A percentile compares a stretch with the other conserved stretches of the same genome.
Evolutionary conservation across 2,329 filamentous ascomycete genomes (phyloP).

Genomic region (Botryosphaeria agaves): DNA sequence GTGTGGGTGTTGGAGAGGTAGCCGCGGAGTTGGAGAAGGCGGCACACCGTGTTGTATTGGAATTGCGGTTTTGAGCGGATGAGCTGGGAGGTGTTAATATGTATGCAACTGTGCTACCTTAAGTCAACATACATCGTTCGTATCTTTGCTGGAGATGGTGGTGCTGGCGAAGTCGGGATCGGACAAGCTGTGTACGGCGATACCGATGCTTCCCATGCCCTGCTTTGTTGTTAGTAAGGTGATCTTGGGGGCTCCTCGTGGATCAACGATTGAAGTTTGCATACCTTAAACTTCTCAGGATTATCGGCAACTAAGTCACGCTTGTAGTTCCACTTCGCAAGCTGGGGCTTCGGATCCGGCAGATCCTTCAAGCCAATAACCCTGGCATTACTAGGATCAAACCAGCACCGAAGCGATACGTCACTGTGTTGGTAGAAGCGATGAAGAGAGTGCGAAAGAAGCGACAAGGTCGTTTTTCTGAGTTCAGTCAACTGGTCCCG

Average conservation of each 20-base stretch:
- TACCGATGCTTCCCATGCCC: conserved; percentile 4
- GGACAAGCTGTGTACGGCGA: conserved; percentile 40
- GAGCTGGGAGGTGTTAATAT: neutral
- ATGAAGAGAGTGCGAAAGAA: conserved; percentile 65
- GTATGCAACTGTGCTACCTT: neutral
- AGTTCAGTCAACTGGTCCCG: conserved; percentile 56
- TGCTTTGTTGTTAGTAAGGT: conserved; percentile 12
- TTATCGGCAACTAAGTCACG: conserved; percentile 40
- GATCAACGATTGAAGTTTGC: conserved; percentile 7
- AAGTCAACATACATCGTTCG: conserved; percentile 15
- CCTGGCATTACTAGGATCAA: conserved; percentile 49
- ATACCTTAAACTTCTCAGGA: too few relatives aligned
- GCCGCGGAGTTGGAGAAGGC: conserved; percentile 74
- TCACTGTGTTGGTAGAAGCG: conserved; percentile 69
- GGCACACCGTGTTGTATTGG: conserved; percentile 61
- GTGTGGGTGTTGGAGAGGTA: conserved; percentile 68
- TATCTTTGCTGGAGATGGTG: conserved; percentile 43
- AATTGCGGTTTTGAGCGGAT: conserved; percentile 32
- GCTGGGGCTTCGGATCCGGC: conserved; percentile 33
- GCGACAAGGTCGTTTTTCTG: conserved; percentile 57
- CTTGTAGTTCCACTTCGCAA: conserved; percentile 50
- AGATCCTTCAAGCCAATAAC: conserved; percentile 43
- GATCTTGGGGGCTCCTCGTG: neutral
- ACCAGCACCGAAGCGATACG: conserved; percentile 71
- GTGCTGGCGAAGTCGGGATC: conserved; percentile 52